Evolutionary conservation across 192 early-diverging fungal genomes (phyloP).

Genomic region (Coemansia sp.): DNA sequence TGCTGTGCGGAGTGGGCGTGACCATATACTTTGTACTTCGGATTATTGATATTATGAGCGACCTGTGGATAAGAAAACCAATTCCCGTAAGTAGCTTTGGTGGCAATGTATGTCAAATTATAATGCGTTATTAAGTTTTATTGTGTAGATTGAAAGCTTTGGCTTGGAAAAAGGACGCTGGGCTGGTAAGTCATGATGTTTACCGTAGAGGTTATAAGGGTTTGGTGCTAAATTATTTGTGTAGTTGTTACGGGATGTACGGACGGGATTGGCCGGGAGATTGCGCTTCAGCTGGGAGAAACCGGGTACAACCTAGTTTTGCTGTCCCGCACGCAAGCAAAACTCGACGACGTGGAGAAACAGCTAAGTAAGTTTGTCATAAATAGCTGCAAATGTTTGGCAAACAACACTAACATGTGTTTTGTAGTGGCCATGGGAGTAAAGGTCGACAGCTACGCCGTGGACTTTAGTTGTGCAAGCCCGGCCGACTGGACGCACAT

Average conservation of each 20-base stretch:
- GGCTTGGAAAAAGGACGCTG: slow-evolving; percentile 49
- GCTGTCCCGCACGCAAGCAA: slow-evolving; percentile 76
- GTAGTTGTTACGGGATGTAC: slow-evolving; percentile 90
- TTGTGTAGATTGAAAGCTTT: slow-evolving; percentile 41
- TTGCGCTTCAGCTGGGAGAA: slow-evolving; percentile 82
- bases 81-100: slow-evolving; percentile 29
- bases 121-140: too few species aligned
- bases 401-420: neutral
- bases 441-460: slow-evolving; percentile 32
- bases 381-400: neutral
- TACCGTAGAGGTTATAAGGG: too few species aligned
- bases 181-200: slow-evolving; percentile 44
- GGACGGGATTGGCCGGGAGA: slow-evolving; percentile 94
- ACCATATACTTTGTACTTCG: slow-evolving; percentile 37
- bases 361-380: slow-evolving; percentile 57
- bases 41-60: slow-evolving; percentile 33
- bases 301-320: slow-evolving; percentile 82
- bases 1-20: slow-evolving; percentile 22
- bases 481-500: slow-evolving; percentile 30
- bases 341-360: slow-evolving; percentile 69
- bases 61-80: slow-evolving; percentile 42
- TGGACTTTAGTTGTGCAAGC: slow-evolving; percentile 40
- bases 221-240: neutral
- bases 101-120: neutral
- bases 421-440: slow-evolving; percentile 33